phyloP scores from a whole-genome alignment of 371 early-diverging fungal species.

The Apophysomyces sp. region DNA sequence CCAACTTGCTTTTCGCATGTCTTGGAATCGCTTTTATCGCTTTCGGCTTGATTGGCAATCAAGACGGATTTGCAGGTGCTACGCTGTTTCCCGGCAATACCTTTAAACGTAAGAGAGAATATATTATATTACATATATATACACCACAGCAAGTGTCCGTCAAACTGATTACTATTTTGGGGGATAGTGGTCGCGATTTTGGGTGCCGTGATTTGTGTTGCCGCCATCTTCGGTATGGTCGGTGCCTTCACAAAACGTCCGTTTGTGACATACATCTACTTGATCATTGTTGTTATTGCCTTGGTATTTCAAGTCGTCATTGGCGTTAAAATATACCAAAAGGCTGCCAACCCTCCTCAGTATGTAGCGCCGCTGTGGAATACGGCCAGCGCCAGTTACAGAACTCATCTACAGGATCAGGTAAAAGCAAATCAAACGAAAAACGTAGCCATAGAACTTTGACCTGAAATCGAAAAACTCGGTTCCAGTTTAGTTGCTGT shows the following conservation, averaged over 20 bases:
- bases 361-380: slow-evolving; percentile 39
- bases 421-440: slow-evolving; percentile 6
- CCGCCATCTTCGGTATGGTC: slow-evolving; percentile 34
- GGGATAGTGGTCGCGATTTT: slow-evolving; percentile 32
- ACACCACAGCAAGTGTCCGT: not conserved
- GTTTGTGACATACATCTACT: slow-evolving; percentile 31
- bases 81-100: slow-evolving; percentile 33
- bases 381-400: slow-evolving; percentile 10
- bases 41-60: slow-evolving; percentile 41
- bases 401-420: slow-evolving; percentile 29
- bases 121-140: not conserved
- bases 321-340: slow-evolving; percentile 39
- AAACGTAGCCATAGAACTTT: not conserved
- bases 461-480: not conserved
- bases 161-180: slow-evolving; percentile 1
- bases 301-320: slow-evolving; percentile 43
- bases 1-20: slow-evolving; percentile 43
- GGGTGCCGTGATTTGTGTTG: slow-evolving; percentile 38
- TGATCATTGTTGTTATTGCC: slow-evolving; percentile 35
- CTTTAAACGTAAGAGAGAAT: slow-evolving; percentile 35
- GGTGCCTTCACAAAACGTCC: slow-evolving; percentile 31
- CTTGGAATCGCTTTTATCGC: slow-evolving; percentile 45
- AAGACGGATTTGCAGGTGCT: slow-evolving; percentile 35
- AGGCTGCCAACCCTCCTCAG: slow-evolving; percentile 29
- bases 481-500: slow-evolving; percentile 42